A percentile compares a stretch with the other conserved stretches of the same genome.
Conservation (phyloP, 805 yeast species). For the Teunomyces barrocoloradensis region DNA sequence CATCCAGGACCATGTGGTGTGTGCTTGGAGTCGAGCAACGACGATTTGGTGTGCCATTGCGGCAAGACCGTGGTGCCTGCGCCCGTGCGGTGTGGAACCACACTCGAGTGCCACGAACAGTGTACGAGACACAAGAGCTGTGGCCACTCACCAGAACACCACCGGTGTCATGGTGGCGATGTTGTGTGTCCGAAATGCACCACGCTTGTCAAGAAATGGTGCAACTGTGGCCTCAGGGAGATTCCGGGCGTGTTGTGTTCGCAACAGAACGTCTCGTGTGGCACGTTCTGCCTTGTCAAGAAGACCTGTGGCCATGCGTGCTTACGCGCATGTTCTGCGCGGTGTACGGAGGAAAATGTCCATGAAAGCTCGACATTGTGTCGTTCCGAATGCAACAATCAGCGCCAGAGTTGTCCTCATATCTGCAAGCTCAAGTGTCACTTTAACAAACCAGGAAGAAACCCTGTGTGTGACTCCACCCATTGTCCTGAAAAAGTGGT, state of each 20-base stretch:
- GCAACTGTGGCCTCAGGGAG: slow-evolving; percentile 58
- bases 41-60: slow-evolving; percentile 77
- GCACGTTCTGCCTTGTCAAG: slow-evolving; percentile 28
- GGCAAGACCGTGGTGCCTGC: slow-evolving; percentile 76
- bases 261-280: slow-evolving; percentile 66
- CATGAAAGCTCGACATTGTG: slow-evolving; percentile 56
- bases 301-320: slow-evolving; percentile 44
- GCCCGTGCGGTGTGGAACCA: slow-evolving; percentile 82
- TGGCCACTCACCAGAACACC: slow-evolving; percentile 71
- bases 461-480: slow-evolving; percentile 45
- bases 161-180: slow-evolving; percentile 70
- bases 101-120: slow-evolving; percentile 58
- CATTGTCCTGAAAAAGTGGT: slow-evolving; percentile 52
- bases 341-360: slow-evolving; percentile 55
- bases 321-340: slow-evolving; percentile 57
- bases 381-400: slow-evolving; percentile 53
- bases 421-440: slow-evolving; percentile 65
- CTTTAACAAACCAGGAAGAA: slow-evolving; percentile 34
- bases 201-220: slow-evolving; percentile 47
- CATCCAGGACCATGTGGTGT: slow-evolving; percentile 80
- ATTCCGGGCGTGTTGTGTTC: slow-evolving; percentile 69
- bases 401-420: slow-evolving; percentile 64
- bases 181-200: slow-evolving; percentile 78
- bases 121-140: slow-evolving; percentile 60
- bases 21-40: slow-evolving; percentile 76